Percentiles rank a stretch among this genome's conserved stretches.
Conservation (phyloP, 2,329 filamentous ascomycete genomes). For the Fusarium sp. region DNA sequence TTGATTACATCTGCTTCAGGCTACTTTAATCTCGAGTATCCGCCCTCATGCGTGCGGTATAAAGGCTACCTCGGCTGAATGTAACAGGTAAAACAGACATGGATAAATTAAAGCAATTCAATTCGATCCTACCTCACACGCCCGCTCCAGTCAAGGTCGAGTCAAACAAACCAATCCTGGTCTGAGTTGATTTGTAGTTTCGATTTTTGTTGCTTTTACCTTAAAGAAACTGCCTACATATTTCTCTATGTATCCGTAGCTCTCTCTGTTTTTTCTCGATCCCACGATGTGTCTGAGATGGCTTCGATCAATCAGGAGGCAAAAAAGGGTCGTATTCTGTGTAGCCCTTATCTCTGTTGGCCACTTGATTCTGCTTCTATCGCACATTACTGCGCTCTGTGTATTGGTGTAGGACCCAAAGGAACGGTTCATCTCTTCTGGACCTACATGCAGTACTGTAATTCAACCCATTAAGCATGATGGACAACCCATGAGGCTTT, state of each 20-base stretch:
- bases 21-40: conserved; percentile 34
- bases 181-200: conserved; percentile 22
- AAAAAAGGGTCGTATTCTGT: conserved; percentile 7
- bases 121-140: conserved; percentile 6
- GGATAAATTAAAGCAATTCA: conserved; percentile 1
- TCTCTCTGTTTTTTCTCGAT: conserved; percentile 2
- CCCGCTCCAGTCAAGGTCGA: conserved; percentile 3
- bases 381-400: not conserved
- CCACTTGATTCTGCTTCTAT: not conserved
- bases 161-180: conserved; percentile 19
- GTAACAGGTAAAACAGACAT: conserved; percentile 23
- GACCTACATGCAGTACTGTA: not conserved
- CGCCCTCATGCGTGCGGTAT: conserved; percentile 18
- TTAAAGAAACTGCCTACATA: conserved; percentile 17
- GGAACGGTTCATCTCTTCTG: conserved; percentile 17
- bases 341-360: conserved; percentile 12
- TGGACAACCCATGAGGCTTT: not conserved
- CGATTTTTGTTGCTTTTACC: conserved; percentile 32
- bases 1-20: conserved; percentile 31
- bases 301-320: conserved; percentile 10
- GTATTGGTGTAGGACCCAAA: conserved; percentile 6
- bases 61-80: conserved; percentile 28
- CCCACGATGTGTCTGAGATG: not conserved
- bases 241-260: not conserved
- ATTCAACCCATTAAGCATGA: not conserved